Conservation (phyloP, 2,329 filamentous ascomycete species). For the Zarea fungicola region DNA sequence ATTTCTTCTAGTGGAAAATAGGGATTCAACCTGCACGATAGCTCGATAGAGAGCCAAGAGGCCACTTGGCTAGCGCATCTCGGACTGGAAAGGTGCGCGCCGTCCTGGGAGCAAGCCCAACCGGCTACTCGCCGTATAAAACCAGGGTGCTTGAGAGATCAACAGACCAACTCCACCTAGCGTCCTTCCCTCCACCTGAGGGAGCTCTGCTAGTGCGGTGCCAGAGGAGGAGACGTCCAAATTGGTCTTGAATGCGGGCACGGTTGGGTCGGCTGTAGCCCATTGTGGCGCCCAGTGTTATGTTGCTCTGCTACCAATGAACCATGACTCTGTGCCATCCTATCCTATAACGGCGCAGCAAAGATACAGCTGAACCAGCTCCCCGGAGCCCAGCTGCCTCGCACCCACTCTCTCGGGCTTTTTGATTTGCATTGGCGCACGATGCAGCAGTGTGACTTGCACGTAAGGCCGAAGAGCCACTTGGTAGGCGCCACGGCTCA, state of each 20-base stretch:
- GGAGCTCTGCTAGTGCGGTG: background rate
- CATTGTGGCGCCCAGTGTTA: constrained; percentile 4
- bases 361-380: constrained; percentile 11
- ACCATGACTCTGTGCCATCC: constrained; percentile 7
- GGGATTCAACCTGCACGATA: no score
- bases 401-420: no score
- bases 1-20: no score
- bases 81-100: constrained; percentile 4
- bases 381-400: constrained; percentile 6
- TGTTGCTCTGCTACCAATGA: constrained; percentile 8
- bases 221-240: background rate
- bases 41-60: background rate
- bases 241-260: background rate
- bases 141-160: constrained; percentile 5
- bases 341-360: constrained; percentile 5
- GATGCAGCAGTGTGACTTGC: constrained; percentile 2
- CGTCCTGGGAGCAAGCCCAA: no score
- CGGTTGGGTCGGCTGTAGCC: constrained; percentile 1
- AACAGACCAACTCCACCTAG: constrained; percentile 4
- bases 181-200: constrained; percentile 6
- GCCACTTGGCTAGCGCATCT: background rate
- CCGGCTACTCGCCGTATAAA: background rate
- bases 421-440: background rate
- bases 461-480: constrained; percentile 3
- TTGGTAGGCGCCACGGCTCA: constrained; percentile 13